Conservation (phyloP, 2,329 filamentous ascomycete species). For the Cytospora schulzeri region DNA sequence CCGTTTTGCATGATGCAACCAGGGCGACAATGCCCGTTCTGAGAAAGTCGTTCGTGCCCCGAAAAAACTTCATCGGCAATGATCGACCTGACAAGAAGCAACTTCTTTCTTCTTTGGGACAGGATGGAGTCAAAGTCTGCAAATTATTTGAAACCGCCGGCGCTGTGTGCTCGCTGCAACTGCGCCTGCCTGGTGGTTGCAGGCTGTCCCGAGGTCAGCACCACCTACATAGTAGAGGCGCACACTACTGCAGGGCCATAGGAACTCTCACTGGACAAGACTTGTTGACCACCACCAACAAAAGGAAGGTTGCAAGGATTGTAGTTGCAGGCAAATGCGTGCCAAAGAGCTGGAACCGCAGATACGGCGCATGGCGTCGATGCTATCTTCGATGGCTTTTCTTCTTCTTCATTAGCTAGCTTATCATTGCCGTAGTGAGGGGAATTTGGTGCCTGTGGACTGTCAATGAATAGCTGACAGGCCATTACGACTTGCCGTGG, state of each 20-base stretch:
- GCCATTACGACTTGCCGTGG: neutral
- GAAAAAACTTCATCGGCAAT: neutral
- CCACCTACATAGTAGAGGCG: too few relatives aligned
- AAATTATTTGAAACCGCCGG: slow-evolving; percentile 19
- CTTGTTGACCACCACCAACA: slow-evolving; percentile 1
- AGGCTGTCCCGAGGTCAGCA: too few relatives aligned
- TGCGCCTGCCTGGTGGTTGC: slow-evolving; percentile 10
- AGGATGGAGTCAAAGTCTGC: slow-evolving; percentile 9
- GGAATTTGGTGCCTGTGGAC: too few relatives aligned
- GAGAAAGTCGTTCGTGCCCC: slow-evolving; percentile 1
- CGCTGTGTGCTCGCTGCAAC: slow-evolving; percentile 17
- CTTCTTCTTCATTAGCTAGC: neutral
- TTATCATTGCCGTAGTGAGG: too few relatives aligned
- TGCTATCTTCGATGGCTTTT: neutral
- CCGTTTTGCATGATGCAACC: neutral
- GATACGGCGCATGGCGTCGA: slow-evolving; percentile 13
- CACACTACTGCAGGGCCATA: slow-evolving; percentile 27
- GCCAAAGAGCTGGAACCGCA: slow-evolving; percentile 24
- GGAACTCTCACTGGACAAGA: slow-evolving; percentile 15
- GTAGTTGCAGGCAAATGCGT: slow-evolving; percentile 21
- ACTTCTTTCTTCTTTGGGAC: neutral
- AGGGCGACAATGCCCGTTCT: slow-evolving; percentile 1
- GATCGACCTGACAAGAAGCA: slow-evolving; percentile 6
- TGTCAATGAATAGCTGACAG: too few relatives aligned
- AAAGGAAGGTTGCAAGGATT: slow-evolving; percentile 20